Evolutionary conservation across 1,284 basidiomycete species (phyloP).

Genomic region (Puccinia horiana): DNA sequence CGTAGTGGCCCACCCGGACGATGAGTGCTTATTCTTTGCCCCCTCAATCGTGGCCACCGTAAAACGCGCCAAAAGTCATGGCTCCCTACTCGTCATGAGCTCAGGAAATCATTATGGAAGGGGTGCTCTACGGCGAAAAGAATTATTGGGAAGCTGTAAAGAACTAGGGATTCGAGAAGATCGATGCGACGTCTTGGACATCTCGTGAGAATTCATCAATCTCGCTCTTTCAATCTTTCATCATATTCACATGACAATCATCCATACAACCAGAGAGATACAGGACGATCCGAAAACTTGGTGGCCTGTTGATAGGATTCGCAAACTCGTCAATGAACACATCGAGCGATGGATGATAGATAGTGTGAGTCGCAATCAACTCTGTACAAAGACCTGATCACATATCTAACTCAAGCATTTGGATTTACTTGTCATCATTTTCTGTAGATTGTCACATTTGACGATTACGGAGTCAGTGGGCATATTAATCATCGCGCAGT

Average conservation of each 20-base stretch:
- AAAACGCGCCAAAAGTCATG: constrained; percentile 14
- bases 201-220: constrained; percentile 59
- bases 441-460: constrained; percentile 84
- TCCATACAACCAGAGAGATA: constrained; percentile 64
- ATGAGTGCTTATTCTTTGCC: constrained; percentile 88
- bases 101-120: constrained; percentile 76
- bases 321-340: constrained; percentile 67
- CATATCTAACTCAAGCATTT: constrained; percentile 14
- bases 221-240: not conserved
- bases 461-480: constrained; percentile 73
- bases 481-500: constrained; percentile 89
- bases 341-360: constrained; percentile 67
- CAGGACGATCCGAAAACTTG: constrained; percentile 72
- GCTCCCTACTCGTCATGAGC: constrained; percentile 42
- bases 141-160: constrained; percentile 64
- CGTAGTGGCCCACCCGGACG: constrained; percentile 84
- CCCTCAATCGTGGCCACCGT: constrained; percentile 65
- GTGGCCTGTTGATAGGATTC: constrained; percentile 71
- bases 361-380: constrained; percentile 63
- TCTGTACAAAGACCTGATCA: constrained; percentile 16
- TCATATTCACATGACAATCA: not conserved
- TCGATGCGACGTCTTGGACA: constrained; percentile 73
- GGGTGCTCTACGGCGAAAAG: constrained; percentile 67
- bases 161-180: constrained; percentile 43
- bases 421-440: not conserved